phyloP scores from a whole-genome alignment of 1,284 basidiomycete genomes.

The Apiotrichum akiyoshidainum region DNA sequence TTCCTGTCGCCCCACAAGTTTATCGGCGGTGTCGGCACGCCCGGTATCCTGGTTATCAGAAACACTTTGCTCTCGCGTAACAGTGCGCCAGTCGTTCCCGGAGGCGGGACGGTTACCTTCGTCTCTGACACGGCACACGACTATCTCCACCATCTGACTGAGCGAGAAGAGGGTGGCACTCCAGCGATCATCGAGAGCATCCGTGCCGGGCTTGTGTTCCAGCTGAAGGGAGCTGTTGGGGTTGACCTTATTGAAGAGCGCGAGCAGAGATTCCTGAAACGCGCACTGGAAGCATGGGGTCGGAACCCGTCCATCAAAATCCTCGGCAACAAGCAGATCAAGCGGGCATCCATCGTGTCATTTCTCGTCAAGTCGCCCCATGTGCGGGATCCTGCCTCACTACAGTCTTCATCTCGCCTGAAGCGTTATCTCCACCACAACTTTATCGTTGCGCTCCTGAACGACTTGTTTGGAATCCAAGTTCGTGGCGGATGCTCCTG shows the following conservation, averaged over 20 bases:
- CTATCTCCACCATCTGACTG: not conserved
- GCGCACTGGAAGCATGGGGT: constrained; percentile 6
- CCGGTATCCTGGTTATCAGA: constrained; percentile 11
- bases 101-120: constrained; percentile 14
- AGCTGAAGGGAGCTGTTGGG: constrained; percentile 2
- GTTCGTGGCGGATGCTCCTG: constrained; percentile 15
- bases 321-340: constrained; percentile 1
- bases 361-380: constrained; percentile 4
- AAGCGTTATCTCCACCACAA: constrained; percentile 11
- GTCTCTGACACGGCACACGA: not conserved
- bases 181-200: constrained; percentile 13
- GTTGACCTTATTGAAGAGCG: not conserved
- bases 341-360: constrained; percentile 4
- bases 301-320: constrained; percentile 2
- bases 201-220: constrained; percentile 12
- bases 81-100: constrained; percentile 3
- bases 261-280: constrained; percentile 2
- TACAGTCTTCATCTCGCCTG: not conserved
- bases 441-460: constrained; percentile 15
- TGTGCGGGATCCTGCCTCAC: no score
- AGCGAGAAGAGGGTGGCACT: constrained; percentile 17
- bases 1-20: constrained; percentile 22
- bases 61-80: not conserved
- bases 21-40: constrained; percentile 9
- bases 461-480: constrained; percentile 18